These are phyloP conservation scores for Pestalotiopsis sp. DNA, from an alignment of 2,329 filamentous ascomycete species.

Conservation along the genomic window DNA sequence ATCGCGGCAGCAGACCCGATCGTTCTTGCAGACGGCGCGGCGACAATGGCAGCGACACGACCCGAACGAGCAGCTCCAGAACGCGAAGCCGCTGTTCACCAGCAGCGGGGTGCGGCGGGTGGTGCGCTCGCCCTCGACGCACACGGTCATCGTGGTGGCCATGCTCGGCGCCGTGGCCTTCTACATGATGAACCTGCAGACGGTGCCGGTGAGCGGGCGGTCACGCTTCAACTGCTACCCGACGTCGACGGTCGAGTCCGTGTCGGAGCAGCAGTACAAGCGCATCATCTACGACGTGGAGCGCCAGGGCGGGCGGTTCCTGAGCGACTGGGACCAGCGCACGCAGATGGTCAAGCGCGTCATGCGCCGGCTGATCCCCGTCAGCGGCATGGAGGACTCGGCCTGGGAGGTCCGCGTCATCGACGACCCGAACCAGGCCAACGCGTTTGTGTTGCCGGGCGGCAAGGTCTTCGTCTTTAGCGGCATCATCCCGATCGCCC, in stretches of 20 bases:
- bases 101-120: constrained; percentile 32
- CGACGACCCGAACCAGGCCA: constrained; percentile 62
- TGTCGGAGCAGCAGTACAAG: constrained; percentile 56
- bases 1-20: constrained; percentile 7
- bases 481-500: constrained; percentile 69
- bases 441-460: constrained; percentile 78
- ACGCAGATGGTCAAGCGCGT: constrained; percentile 61
- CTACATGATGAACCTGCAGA: constrained; percentile 71
- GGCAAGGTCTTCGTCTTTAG: constrained; percentile 81
- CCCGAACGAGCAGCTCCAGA: constrained; percentile 24
- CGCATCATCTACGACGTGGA: constrained; percentile 57
- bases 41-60: constrained; percentile 15
- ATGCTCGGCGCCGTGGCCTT: constrained; percentile 52
- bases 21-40: constrained; percentile 16
- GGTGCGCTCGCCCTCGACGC: constrained; percentile 37
- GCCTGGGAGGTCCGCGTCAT: constrained; percentile 78
- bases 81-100: constrained; percentile 41
- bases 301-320: constrained; percentile 53
- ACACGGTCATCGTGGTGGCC: constrained; percentile 41
- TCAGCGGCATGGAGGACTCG: constrained; percentile 59
- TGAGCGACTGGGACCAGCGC: constrained; percentile 62
- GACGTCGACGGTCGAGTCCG: constrained; percentile 53
- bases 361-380: constrained; percentile 66
- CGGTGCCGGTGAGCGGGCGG: constrained; percentile 72
- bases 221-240: constrained; percentile 72